A percentile compares a stretch with the other conserved stretches of the same genome.
Conservation (phyloP, 176 grass and related monocot species). For the Hyparrhenia diplandra region DNA sequence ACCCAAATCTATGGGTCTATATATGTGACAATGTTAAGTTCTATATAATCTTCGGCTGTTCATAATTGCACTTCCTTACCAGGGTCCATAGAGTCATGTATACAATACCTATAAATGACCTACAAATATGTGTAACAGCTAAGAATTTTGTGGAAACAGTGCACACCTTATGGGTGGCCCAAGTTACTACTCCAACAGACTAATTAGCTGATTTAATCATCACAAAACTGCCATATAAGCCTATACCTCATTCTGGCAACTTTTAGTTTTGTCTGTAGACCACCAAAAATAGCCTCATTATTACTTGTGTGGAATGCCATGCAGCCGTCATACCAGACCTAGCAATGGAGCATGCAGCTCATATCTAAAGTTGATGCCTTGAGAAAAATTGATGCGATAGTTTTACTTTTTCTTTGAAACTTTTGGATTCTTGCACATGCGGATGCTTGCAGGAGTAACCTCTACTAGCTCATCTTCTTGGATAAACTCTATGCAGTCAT, state of each 20-base stretch:
- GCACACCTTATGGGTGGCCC: constrained; percentile 9
- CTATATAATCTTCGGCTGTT: not conserved
- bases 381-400: not conserved
- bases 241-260: constrained; percentile 14
- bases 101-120: not conserved
- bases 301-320: not conserved
- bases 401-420: constrained; percentile 47
- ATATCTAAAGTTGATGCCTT: not conserved
- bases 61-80: not conserved
- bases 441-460: constrained; percentile 74
- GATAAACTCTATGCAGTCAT: constrained; percentile 98
- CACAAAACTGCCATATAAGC: constrained; percentile 22
- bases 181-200: not conserved
- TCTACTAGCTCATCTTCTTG: constrained; percentile 95
- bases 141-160: not conserved
- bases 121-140: constrained; percentile 19
- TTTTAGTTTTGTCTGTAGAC: not conserved
- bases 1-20: no score
- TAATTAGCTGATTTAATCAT: not conserved
- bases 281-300: constrained; percentile 1
- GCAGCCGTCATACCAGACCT: not conserved
- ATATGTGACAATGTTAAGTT: not conserved
- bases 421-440: constrained; percentile 96
- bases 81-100: constrained; percentile 13
- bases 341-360: not conserved